Evolutionary conservation across 768 basidiomycete genomes (phyloP).

Genomic region (Lentinus brumalis): DNA sequence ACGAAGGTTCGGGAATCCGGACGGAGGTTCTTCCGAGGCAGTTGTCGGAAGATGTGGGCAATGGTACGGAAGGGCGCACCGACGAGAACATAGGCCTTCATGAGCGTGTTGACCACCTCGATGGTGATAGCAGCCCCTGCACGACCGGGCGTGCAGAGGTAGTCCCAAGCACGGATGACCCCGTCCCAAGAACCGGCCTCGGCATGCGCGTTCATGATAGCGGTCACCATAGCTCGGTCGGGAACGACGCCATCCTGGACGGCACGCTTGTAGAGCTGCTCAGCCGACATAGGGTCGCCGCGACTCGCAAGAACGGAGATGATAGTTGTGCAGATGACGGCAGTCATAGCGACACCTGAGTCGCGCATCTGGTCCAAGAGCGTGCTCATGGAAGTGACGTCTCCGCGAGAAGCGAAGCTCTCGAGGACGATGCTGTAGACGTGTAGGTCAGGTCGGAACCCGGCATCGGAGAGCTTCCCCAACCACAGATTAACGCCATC

Average conservation of each 20-base stretch:
- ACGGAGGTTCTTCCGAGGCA: slow-evolving; percentile 49
- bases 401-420: slow-evolving; percentile 54
- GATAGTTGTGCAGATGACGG: slow-evolving; percentile 63
- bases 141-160: slow-evolving; percentile 42
- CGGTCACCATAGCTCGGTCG: slow-evolving; percentile 63
- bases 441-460: slow-evolving; percentile 53
- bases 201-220: slow-evolving; percentile 83
- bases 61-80: slow-evolving; percentile 76
- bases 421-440: slow-evolving; percentile 65
- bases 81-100: slow-evolving; percentile 82
- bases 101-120: slow-evolving; percentile 72
- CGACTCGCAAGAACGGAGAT: slow-evolving; percentile 66
- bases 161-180: slow-evolving; percentile 71
- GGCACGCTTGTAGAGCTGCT: slow-evolving; percentile 66
- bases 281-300: slow-evolving; percentile 64
- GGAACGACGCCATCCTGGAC: slow-evolving; percentile 61
- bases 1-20: slow-evolving; percentile 71
- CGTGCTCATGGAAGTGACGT: slow-evolving; percentile 50
- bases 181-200: slow-evolving; percentile 79
- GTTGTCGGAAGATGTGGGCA: slow-evolving; percentile 57
- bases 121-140: slow-evolving; percentile 49
- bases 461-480: slow-evolving; percentile 47
- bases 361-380: slow-evolving; percentile 65
- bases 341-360: slow-evolving; percentile 47
- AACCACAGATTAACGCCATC: slow-evolving; percentile 58